Evolutionary conservation across 306 rosid genomes (phyloP).

Genomic region (Quercus cerris): DNA sequence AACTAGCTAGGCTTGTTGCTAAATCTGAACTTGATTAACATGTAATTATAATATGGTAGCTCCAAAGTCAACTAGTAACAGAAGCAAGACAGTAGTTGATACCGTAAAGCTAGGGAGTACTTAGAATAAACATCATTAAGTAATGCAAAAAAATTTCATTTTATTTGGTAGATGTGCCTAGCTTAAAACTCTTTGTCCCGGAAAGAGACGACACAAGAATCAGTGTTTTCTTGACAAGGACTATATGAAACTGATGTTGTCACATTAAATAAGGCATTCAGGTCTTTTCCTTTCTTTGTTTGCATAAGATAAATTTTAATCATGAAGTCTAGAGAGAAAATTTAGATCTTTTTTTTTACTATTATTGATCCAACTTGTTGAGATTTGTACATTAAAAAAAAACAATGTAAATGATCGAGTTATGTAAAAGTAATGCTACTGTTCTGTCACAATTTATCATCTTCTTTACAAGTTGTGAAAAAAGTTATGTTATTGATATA

Average conservation of each 20-base stretch:
- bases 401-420: too few relatives aligned
- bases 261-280: not conserved
- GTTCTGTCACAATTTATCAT: too few relatives aligned
- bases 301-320: not conserved
- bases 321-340: too few relatives aligned
- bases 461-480: too few relatives aligned
- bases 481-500: too few relatives aligned
- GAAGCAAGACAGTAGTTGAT: not conserved
- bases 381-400: too few relatives aligned
- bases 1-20: too few relatives aligned
- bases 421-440: too few relatives aligned
- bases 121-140: not conserved
- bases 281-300: not conserved
- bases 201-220: slow-evolving; percentile 39
- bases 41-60: not conserved
- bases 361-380: too few relatives aligned
- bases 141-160: slow-evolving; percentile 3
- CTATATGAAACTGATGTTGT: slow-evolving; percentile 23
- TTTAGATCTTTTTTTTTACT: too few relatives aligned
- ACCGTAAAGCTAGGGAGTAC: slow-evolving; percentile 22
- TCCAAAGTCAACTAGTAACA: not conserved
- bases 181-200: slow-evolving; percentile 47
- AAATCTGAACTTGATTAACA: too few relatives aligned
- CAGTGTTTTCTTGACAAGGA: slow-evolving; percentile 37
- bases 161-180: slow-evolving; percentile 35